Conservation (phyloP, 148 eudicot genomes). For the Gaultheria prostrata region DNA sequence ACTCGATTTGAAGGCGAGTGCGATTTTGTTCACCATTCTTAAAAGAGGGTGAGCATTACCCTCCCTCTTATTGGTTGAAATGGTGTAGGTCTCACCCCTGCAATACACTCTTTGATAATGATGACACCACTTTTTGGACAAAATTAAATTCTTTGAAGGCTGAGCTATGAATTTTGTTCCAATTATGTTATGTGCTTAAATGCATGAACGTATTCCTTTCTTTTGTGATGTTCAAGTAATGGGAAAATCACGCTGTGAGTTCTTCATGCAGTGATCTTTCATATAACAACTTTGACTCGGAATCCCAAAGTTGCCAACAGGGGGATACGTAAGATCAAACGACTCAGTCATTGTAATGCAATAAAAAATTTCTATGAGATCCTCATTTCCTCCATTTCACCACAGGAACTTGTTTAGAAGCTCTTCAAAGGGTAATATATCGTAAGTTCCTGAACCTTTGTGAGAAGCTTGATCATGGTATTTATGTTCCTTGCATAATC, state of each 20-base stretch:
- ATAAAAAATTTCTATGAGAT: background rate
- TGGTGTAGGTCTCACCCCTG: no score
- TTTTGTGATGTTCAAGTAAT: background rate
- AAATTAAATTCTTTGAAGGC: background rate
- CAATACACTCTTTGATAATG: no score
- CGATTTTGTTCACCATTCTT: no score
- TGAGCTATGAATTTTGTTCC: background rate
- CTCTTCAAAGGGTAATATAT: constrained; percentile 1
- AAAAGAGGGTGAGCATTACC: no score
- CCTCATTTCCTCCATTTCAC: background rate
- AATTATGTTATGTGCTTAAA: background rate
- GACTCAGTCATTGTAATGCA: background rate
- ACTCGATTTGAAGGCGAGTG: background rate
- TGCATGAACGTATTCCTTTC: background rate
- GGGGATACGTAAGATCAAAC: constrained; percentile 11
- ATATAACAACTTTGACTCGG: constrained; percentile 22
- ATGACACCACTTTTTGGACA: no score
- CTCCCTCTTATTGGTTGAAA: no score
- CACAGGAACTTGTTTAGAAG: constrained; percentile 28
- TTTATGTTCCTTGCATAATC: background rate
- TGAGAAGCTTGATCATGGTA: background rate
- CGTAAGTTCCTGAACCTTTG: constrained; percentile 14
- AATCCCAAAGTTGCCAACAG: constrained; percentile 10
- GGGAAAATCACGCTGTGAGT: background rate
- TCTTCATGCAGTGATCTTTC: constrained; percentile 28